Conservation (phyloP, 1,139 yeast species). For the Debaryomyces singareniensis region DNA sequence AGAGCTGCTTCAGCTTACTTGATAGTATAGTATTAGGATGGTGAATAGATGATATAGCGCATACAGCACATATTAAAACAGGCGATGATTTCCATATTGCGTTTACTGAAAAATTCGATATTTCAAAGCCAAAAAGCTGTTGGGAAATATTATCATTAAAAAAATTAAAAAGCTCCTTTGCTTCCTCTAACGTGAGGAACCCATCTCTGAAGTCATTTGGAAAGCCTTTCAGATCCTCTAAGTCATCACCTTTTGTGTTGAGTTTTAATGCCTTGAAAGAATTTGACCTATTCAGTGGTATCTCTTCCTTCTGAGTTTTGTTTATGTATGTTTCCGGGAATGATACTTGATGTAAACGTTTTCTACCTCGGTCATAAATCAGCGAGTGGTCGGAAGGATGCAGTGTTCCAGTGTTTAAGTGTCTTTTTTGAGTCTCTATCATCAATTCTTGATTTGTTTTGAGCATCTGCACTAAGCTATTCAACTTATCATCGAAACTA, state of each 20-base stretch:
- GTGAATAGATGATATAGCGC: slow-evolving; percentile 59
- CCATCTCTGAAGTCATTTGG: slow-evolving; percentile 33
- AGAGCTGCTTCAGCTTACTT: slow-evolving; percentile 30
- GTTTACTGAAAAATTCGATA: slow-evolving; percentile 45
- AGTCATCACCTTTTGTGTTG: not conserved
- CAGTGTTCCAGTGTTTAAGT: not conserved
- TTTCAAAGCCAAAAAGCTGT: slow-evolving; percentile 61
- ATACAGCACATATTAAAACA: slow-evolving; percentile 53
- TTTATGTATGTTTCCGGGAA: not conserved
- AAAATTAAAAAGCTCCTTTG: slow-evolving; percentile 42
- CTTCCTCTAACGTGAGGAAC: slow-evolving; percentile 35
- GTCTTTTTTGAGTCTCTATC: not conserved
- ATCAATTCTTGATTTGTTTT: slow-evolving; percentile 23
- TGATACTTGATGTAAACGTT: too few species aligned
- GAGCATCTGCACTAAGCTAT: slow-evolving; percentile 34
- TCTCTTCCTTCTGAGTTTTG: not conserved
- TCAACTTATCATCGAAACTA: slow-evolving; percentile 41
- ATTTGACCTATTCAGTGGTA: not conserved
- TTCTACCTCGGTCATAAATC: too few species aligned
- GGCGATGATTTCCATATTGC: slow-evolving; percentile 54
- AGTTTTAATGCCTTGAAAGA: not conserved
- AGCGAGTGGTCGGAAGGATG: too few species aligned
- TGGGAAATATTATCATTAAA: slow-evolving; percentile 55
- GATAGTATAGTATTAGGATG: slow-evolving; percentile 36
- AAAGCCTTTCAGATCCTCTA: not conserved